Conservation (phyloP, 768 basidiomycete genomes). For the Hemileccinum rubropunctum region DNA sequence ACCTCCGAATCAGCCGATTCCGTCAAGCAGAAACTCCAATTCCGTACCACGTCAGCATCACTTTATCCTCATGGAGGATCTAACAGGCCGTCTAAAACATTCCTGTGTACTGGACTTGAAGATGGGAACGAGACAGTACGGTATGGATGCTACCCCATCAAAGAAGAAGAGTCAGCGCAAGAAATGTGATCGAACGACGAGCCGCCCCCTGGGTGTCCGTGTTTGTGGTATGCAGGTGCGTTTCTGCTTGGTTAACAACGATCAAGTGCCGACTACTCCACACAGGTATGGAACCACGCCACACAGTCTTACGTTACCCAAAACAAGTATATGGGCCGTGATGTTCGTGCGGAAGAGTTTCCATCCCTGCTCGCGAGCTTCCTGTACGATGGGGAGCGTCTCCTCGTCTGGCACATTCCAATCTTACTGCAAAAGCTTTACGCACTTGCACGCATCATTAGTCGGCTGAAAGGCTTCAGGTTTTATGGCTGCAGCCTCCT, state of each 20-base stretch:
- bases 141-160: slow-evolving; percentile 84
- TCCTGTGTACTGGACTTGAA: slow-evolving; percentile 98
- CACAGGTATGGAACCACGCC: slow-evolving; percentile 88
- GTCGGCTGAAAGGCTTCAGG: slow-evolving; percentile 88
- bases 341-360: slow-evolving; percentile 85
- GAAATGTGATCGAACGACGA: slow-evolving; percentile 97
- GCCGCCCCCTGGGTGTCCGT: slow-evolving; percentile 83
- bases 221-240: slow-evolving; percentile 99
- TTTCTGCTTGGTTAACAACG: slow-evolving; percentile 4
- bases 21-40: slow-evolving; percentile 40
- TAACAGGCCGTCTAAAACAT: slow-evolving; percentile 86
- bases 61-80: slow-evolving; percentile 98
- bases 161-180: slow-evolving; percentile 99
- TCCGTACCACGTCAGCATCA: slow-evolving; percentile 85
- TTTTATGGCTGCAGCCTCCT: slow-evolving; percentile 98
- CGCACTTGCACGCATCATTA: slow-evolving; percentile 87
- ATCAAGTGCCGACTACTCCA: slow-evolving; percentile 7
- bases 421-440: slow-evolving; percentile 87
- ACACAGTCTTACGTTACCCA: slow-evolving; percentile 86
- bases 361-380: slow-evolving; percentile 78
- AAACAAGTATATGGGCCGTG: slow-evolving; percentile 95
- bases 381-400: slow-evolving; percentile 75
- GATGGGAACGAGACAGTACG: slow-evolving; percentile 99
- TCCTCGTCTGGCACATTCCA: slow-evolving; percentile 92
- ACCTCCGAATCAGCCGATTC: slow-evolving; percentile 27